Percentiles rank a stretch among this genome's conserved stretches.
Conservation (phyloP, 2,329 filamentous ascomycete genomes). For the Cryphonectria japonica region DNA sequence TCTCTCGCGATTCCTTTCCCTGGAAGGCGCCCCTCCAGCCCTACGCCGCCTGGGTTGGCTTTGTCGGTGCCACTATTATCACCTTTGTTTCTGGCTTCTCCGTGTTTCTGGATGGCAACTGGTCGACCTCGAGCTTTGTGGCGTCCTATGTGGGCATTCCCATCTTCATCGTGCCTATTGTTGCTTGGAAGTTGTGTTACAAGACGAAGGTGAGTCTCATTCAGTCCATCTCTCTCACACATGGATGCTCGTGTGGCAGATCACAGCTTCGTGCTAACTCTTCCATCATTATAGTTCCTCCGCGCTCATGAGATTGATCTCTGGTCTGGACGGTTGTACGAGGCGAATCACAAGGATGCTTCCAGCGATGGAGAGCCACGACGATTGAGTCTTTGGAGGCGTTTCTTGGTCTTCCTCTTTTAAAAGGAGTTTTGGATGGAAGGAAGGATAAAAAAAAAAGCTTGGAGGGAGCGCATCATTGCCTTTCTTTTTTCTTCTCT, state of each 20-base stretch:
- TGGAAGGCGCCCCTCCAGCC: slow-evolving; percentile 39
- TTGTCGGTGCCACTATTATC: slow-evolving; percentile 47
- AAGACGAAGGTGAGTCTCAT: slow-evolving; percentile 25
- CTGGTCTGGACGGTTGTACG: slow-evolving; percentile 47
- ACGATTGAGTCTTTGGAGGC: slow-evolving; percentile 18
- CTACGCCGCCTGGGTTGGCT: slow-evolving; percentile 48
- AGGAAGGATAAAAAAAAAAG: background rate
- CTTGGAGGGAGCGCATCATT: no score
- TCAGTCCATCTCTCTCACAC: no score
- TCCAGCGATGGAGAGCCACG: slow-evolving; percentile 14
- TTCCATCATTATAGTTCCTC: slow-evolving; percentile 11
- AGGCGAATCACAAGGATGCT: slow-evolving; percentile 8
- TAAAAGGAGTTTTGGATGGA: background rate
- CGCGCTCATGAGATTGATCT: slow-evolving; percentile 53
- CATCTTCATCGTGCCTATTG: slow-evolving; percentile 30
- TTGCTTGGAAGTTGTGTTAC: slow-evolving; percentile 24
- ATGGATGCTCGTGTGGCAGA: background rate
- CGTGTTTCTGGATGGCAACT: slow-evolving; percentile 44
- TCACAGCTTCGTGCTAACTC: slow-evolving; percentile 10
- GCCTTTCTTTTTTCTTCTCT: background rate
- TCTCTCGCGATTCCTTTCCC: slow-evolving; percentile 39
- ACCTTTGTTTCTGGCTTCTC: slow-evolving; percentile 50
- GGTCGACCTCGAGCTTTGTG: slow-evolving; percentile 45
- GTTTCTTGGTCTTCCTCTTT: slow-evolving; percentile 21
- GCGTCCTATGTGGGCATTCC: slow-evolving; percentile 42